Conservation (phyloP, 2,329 filamentous ascomycete genomes). For the Alternaria gaisen region DNA sequence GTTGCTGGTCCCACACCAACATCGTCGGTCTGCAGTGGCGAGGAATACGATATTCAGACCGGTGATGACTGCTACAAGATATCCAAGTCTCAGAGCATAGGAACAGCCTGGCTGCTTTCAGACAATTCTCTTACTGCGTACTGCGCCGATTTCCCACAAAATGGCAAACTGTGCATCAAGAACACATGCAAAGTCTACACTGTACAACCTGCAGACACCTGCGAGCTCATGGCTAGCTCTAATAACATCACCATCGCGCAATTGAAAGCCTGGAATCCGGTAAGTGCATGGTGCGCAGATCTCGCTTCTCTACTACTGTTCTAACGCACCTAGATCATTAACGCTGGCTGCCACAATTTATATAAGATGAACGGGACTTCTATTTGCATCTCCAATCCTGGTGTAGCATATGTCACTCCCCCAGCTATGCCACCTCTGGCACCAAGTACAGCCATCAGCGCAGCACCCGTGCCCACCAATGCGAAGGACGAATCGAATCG, state of each 20-base stretch:
- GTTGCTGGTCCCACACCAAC: background rate
- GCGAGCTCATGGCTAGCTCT: background rate
- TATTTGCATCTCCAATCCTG: background rate
- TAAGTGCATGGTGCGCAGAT: background rate
- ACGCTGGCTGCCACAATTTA: background rate
- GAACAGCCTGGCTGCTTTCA: background rate
- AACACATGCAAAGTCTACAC: background rate
- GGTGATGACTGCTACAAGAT: background rate
- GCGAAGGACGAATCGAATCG: background rate
- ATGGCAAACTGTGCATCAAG: background rate
- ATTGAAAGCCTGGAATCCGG: background rate
- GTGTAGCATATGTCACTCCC: no score
- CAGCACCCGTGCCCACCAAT: background rate
- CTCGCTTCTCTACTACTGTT: no score
- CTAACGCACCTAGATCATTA: no score
- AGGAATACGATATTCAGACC: background rate
- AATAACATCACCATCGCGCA: background rate
- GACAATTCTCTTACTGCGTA: background rate
- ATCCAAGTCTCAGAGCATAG: background rate
- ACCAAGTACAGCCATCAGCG: no score
- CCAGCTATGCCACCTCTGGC: background rate
- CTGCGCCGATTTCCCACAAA: background rate
- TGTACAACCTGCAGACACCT: background rate
- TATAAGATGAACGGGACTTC: background rate
- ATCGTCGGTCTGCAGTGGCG: background rate